Conservation (phyloP, 208 protist genomes). For the Leishmania aethiopica region DNA sequence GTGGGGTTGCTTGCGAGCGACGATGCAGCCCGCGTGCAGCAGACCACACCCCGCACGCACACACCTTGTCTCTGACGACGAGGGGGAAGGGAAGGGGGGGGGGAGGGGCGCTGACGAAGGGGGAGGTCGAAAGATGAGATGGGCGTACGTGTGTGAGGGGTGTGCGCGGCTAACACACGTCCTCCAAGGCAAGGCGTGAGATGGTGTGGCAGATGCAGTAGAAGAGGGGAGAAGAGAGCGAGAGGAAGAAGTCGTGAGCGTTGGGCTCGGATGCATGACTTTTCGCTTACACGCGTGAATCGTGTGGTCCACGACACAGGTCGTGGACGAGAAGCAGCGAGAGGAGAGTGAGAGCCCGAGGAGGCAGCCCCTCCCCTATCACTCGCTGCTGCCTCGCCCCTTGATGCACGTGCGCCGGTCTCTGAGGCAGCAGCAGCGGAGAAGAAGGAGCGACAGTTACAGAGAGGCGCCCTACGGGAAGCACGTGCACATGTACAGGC, state of each 20-base stretch:
- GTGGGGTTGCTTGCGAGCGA: neutral
- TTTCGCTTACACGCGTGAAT: neutral
- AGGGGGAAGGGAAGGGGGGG: neutral
- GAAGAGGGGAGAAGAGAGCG: neutral
- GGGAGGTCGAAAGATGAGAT: neutral
- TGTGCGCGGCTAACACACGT: neutral
- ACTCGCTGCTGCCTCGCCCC: neutral
- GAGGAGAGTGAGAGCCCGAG: neutral
- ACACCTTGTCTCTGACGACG: neutral
- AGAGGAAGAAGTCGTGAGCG: neutral
- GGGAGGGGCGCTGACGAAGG: neutral
- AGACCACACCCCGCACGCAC: neutral
- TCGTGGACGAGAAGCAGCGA: neutral
- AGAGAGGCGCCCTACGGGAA: neutral
- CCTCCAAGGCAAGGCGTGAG: neutral
- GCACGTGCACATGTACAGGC: neutral
- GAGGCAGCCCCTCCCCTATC: neutral
- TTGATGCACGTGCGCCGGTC: neutral
- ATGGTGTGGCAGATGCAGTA: neutral
- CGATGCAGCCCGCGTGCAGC: neutral
- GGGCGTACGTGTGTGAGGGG: neutral
- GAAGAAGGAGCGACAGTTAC: neutral
- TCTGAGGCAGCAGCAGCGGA: neutral
- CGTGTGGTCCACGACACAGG: neutral
- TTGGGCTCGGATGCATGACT: neutral